phyloP scores from a whole-genome alignment of 352 stramenopile genomes.

The Phytophthora chlamydospora region DNA sequence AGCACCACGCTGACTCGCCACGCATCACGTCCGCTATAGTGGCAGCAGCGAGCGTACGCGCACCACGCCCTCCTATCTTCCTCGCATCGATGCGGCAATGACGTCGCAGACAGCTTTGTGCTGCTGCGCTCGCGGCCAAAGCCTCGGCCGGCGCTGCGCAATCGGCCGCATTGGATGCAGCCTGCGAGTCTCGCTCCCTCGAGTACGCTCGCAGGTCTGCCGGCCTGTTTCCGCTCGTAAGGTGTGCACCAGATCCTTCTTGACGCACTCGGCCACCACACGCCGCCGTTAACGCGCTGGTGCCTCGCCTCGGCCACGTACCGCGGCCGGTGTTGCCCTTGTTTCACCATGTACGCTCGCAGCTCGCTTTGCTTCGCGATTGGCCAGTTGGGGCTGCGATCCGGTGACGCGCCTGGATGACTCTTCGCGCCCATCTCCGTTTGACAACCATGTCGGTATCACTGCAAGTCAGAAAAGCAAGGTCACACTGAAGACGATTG shows the following conservation, averaged over 20 bases:
- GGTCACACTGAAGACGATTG: not conserved
- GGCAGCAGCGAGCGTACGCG: too few species aligned
- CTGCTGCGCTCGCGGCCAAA: too few species aligned
- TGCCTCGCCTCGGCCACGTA: conserved; percentile 18
- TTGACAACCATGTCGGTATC: conserved; percentile 10
- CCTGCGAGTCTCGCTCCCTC: conserved; percentile 6
- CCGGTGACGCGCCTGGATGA: conserved; percentile 17
- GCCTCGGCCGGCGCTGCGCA: conserved; percentile 3
- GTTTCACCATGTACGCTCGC: conserved; percentile 33
- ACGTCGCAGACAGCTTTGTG: too few species aligned
- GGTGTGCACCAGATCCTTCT: conserved; percentile 17
- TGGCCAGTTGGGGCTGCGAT: conserved; percentile 7
- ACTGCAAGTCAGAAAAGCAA: conserved; percentile 2
- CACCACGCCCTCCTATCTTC: too few species aligned
- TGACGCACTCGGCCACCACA: conserved; percentile 3
- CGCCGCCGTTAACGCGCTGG: conserved; percentile 6
- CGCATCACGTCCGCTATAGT: too few species aligned
- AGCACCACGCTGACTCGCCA: too few species aligned
- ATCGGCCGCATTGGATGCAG: conserved; percentile 32
- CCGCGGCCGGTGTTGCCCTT: not conserved
- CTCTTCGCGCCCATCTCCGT: conserved; percentile 10
- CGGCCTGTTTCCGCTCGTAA: conserved; percentile 15
- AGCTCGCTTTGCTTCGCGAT: conserved; percentile 8
- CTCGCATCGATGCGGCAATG: too few species aligned
- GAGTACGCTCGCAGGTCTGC: conserved; percentile 32